A percentile compares a stretch with the other conserved stretches of the same genome.
These are phyloP conservation scores for Fomitopsis palustris DNA, from an alignment of 1,284 basidiomycete species.

Conservation along the genomic window DNA sequence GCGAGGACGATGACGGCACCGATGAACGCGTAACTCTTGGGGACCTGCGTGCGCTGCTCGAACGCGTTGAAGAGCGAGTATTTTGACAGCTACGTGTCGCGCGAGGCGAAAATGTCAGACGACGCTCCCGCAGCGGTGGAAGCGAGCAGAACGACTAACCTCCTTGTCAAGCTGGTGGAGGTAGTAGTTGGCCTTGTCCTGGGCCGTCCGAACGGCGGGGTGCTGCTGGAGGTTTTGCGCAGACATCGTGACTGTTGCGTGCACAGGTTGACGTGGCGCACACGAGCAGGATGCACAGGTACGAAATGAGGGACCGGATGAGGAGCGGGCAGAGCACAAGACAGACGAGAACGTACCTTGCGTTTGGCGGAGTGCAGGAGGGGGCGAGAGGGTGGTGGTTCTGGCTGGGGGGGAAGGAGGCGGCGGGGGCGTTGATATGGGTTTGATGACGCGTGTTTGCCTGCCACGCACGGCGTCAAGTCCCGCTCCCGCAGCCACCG, in stretches of 20 bases:
- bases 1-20: constrained; percentile 64
- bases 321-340: not conserved
- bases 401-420: constrained; percentile 12
- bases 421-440: constrained; percentile 39
- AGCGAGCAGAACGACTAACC: constrained; percentile 43
- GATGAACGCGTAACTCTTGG: constrained; percentile 90
- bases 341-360: constrained; percentile 11
- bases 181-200: constrained; percentile 74
- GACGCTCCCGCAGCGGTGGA: not conserved
- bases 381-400: constrained; percentile 12
- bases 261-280: constrained; percentile 23
- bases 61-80: constrained; percentile 83
- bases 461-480: constrained; percentile 26
- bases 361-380: constrained; percentile 11
- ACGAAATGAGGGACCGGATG: constrained; percentile 2
- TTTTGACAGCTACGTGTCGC: constrained; percentile 73
- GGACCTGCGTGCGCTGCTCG: constrained; percentile 88
- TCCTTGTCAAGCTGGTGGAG: constrained; percentile 90
- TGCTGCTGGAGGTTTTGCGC: constrained; percentile 80
- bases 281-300: not conserved
- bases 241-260: constrained; percentile 50
- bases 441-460: constrained; percentile 48
- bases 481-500: constrained; percentile 24
- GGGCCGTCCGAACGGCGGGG: constrained; percentile 78
- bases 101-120: constrained; percentile 10